Conservation (phyloP, 129 eudicot genomes). For the Artemisia annua region DNA sequence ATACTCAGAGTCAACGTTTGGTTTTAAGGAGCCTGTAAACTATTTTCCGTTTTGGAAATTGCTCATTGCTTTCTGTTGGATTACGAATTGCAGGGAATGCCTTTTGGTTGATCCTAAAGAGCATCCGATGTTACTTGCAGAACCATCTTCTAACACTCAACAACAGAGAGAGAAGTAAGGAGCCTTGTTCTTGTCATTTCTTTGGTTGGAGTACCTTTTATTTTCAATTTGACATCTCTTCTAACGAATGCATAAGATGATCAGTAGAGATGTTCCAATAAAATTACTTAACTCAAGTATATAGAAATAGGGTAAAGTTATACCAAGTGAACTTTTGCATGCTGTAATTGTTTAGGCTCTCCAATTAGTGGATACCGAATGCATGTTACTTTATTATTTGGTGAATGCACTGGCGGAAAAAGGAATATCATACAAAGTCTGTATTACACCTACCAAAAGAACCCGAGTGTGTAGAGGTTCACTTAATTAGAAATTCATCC, state of each 20-base stretch:
- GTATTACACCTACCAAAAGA: no score
- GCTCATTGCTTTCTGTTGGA: conserved; percentile 3
- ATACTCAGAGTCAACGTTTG: neutral
- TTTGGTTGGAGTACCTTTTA: no score
- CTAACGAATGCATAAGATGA: no score
- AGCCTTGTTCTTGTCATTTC: conserved; percentile 10
- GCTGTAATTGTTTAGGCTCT: neutral
- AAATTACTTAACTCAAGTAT: neutral
- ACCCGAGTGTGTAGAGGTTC: no score
- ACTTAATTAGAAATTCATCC: no score
- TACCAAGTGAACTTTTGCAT: conserved; percentile 1
- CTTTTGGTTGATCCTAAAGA: conserved; percentile 92
- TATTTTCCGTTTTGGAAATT: neutral
- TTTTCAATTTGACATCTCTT: neutral
- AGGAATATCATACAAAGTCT: neutral
- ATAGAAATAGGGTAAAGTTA: neutral
- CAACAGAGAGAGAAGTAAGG: conserved; percentile 96
- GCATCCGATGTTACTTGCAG: conserved; percentile 97
- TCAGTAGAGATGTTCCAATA: neutral
- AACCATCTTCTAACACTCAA: conserved; percentile 83
- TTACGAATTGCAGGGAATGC: conserved; percentile 62
- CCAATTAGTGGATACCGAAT: neutral
- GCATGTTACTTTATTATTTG: neutral
- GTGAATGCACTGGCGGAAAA: conserved; percentile 4
- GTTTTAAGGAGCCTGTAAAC: no score